Evolutionary conservation across 768 basidiomycete genomes (phyloP).

Genomic region (Kwoniella pini): DNA sequence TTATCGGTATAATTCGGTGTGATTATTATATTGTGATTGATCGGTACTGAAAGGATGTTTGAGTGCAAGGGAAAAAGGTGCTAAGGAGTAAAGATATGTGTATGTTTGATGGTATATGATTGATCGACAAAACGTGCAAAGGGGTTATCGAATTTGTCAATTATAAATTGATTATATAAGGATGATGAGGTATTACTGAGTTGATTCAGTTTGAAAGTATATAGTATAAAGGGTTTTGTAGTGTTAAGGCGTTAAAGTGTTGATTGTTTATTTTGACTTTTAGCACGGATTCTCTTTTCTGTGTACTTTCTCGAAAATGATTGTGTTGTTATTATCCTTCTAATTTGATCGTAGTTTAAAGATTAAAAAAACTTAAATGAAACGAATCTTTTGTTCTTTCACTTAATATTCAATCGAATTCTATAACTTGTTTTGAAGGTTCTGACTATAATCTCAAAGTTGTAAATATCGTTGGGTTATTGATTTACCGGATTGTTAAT

Average conservation of each 20-base stretch:
- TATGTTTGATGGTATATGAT: neutral
- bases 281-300: no score
- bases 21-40: neutral
- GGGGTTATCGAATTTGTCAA: neutral
- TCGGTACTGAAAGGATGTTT: conserved; percentile 1
- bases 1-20: conserved; percentile 4
- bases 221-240: no score
- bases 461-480: neutral
- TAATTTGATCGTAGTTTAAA: no score
- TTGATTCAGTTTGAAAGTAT: conserved; percentile 2
- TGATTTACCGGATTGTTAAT: conserved; percentile 1
- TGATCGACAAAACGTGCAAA: conserved; percentile 2
- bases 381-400: no score
- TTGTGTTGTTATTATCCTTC: neutral
- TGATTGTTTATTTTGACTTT: no score
- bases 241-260: no score
- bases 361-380: no score
- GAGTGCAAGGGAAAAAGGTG: neutral
- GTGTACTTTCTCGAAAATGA: no score
- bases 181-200: neutral
- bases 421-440: no score
- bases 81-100: neutral
- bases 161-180: neutral
- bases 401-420: no score
- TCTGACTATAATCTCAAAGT: no score